phyloP scores from a whole-genome alignment of 805 yeast species.

The Candida lessepsii region DNA sequence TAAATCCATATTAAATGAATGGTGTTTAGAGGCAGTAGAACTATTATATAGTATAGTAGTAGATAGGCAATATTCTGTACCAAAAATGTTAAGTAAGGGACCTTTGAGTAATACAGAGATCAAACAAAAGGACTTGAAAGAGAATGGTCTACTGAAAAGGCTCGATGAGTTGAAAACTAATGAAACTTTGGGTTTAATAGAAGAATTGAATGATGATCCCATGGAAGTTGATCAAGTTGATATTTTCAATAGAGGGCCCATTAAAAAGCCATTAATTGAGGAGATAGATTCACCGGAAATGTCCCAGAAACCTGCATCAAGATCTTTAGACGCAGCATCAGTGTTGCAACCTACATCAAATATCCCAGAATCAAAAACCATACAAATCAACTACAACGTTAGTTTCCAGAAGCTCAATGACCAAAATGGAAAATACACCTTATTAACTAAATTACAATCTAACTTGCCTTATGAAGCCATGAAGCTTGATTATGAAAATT shows the following conservation, averaged over 20 bases:
- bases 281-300: constrained; percentile 32
- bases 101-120: constrained; percentile 46
- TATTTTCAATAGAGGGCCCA: constrained; percentile 7
- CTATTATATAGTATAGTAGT: constrained; percentile 45
- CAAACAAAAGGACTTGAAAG: constrained; percentile 42
- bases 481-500: constrained; percentile 2
- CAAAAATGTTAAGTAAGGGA: constrained; percentile 76
- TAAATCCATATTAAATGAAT: constrained; percentile 67
- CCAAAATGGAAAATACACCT: constrained; percentile 3
- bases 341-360: not conserved
- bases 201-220: constrained; percentile 37
- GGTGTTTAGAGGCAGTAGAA: constrained; percentile 83
- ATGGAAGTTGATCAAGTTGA: constrained; percentile 12
- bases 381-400: constrained; percentile 5
- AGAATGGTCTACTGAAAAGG: constrained; percentile 35
- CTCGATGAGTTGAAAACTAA: constrained; percentile 35
- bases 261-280: constrained; percentile 49
- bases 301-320: too few relatives aligned
- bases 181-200: constrained; percentile 44
- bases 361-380: too few relatives aligned
- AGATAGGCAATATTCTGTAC: constrained; percentile 63
- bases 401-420: constrained; percentile 16
- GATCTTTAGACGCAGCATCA: too few relatives aligned
- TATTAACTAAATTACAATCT: constrained; percentile 10
- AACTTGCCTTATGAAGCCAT: constrained; percentile 11